These are phyloP conservation scores for Apium graveolens DNA, from an alignment of 129 eudicot species.

Conservation along the genomic window DNA sequence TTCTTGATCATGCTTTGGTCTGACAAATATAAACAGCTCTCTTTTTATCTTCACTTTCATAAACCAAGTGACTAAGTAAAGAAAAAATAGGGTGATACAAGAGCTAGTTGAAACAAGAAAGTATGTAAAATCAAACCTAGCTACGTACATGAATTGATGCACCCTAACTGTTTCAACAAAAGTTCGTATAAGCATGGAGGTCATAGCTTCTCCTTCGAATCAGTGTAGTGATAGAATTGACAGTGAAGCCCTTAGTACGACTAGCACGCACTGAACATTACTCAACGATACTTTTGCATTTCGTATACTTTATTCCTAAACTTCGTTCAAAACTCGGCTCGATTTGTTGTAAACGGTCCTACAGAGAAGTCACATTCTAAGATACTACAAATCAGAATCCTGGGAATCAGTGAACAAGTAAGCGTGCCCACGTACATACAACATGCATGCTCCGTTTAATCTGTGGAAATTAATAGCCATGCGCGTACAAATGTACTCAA, in stretches of 20 bases:
- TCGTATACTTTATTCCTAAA: too few species aligned
- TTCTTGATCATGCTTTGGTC: background rate
- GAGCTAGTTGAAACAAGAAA: too few species aligned
- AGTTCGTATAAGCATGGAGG: conserved; percentile 21
- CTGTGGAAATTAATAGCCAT: background rate
- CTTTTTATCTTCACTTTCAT: too few species aligned
- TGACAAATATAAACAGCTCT: background rate
- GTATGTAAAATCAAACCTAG: too few species aligned
- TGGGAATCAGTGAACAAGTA: background rate
- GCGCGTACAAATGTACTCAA: background rate
- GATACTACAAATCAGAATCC: background rate
- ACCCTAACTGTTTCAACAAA: too few species aligned
- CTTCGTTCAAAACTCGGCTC: too few species aligned
- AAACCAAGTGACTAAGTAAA: too few species aligned
- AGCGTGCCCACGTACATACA: too few species aligned
- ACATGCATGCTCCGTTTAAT: background rate
- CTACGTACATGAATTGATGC: too few species aligned
- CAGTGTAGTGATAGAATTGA: conserved; percentile 45
- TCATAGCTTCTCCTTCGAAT: conserved; percentile 38
- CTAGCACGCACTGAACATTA: conserved; percentile 35
- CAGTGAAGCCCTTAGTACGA: conserved; percentile 61
- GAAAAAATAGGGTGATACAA: too few species aligned
- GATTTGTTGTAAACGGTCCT: too few species aligned
- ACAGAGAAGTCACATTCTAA: conserved; percentile 56
- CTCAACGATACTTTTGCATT: conserved; percentile 29